These are phyloP conservation scores for Clarkia xantiana DNA, from an alignment of 345 rosid genomes.

Conservation along the genomic window DNA sequence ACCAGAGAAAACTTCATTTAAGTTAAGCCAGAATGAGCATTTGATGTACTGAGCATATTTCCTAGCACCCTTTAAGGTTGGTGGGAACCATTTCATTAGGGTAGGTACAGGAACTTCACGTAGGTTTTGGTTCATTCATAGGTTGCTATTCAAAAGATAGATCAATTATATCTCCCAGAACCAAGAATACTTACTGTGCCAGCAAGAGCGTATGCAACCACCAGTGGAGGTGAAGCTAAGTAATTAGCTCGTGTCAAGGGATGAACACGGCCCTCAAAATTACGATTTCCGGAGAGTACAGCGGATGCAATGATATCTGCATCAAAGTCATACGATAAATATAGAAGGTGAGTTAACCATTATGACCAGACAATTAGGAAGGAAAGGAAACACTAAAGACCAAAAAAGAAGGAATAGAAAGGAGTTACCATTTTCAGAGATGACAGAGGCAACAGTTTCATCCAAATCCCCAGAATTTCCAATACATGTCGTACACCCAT, in stretches of 20 bases:
- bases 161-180: neutral
- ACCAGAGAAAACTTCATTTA: no score
- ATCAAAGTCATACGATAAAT: slow-evolving; percentile 3
- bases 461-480: slow-evolving; percentile 95
- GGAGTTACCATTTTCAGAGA: slow-evolving; percentile 72
- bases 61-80: no score
- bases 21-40: no score
- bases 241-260: slow-evolving; percentile 95
- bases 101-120: no score
- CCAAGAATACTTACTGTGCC: slow-evolving; percentile 54
- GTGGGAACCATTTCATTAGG: no score
- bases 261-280: slow-evolving; percentile 98
- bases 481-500: slow-evolving; percentile 99
- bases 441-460: slow-evolving; percentile 85
- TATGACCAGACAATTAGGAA: neutral
- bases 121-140: no score
- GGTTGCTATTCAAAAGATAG: neutral
- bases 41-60: no score
- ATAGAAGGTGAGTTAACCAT: no score
- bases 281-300: slow-evolving; percentile 91
- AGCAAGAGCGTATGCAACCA: slow-evolving; percentile 97
- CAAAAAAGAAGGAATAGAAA: neutral
- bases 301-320: slow-evolving; percentile 89
- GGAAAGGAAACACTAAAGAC: neutral
- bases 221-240: slow-evolving; percentile 97